Percentiles rank a stretch among this genome's conserved stretches.
phyloP scores from a whole-genome alignment of 108 stramenopile species.

The Hondaea fermentalgiana region DNA sequence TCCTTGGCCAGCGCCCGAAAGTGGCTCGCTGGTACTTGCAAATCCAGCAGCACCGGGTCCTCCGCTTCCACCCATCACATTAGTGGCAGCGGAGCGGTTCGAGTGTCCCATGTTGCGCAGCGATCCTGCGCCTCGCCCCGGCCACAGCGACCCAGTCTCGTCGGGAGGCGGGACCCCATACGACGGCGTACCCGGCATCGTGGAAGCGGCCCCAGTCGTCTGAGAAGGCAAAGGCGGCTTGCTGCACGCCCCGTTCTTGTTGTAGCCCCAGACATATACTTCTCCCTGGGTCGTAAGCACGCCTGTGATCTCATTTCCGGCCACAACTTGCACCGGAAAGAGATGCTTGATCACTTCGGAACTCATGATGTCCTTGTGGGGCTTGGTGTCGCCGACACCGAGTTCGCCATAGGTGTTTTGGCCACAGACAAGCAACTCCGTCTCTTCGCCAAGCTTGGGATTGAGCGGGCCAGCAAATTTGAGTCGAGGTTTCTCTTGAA shows the following conservation, averaged over 20 bases:
- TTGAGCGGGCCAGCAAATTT: background rate
- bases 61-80: too few species aligned
- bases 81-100: too few species aligned
- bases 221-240: background rate
- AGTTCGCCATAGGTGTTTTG: background rate
- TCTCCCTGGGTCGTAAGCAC: background rate
- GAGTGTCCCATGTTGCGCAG: background rate
- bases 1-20: background rate
- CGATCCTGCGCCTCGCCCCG: background rate
- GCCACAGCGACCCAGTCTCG: background rate
- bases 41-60: too few species aligned
- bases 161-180: background rate
- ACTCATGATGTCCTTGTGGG: background rate
- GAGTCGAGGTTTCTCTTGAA: background rate
- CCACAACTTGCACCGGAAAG: background rate
- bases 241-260: background rate
- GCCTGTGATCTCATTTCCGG: background rate
- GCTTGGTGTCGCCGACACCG: background rate
- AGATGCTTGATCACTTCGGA: background rate
- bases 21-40: too few species aligned
- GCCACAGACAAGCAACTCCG: background rate
- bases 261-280: background rate
- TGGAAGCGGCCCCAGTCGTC: background rate
- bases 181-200: background rate
- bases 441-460: background rate